Evolutionary conservation across 768 basidiomycete species (phyloP), one percentile per base, ranked within the genome.

Genomic region (Auriscalpium microsporum): DNA sequence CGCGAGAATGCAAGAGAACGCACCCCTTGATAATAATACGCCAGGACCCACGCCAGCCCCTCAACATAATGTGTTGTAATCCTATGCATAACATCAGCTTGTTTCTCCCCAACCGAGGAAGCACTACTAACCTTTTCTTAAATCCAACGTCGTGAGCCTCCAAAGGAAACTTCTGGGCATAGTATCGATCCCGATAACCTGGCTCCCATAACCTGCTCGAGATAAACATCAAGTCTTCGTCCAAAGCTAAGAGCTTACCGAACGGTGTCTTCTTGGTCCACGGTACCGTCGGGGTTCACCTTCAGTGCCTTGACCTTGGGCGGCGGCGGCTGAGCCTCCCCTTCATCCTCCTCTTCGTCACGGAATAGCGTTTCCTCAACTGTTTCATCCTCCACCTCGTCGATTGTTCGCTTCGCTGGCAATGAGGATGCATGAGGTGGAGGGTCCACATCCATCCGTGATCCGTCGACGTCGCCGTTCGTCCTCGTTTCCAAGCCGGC

Each of bases 11-110:
- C 28, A 28, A 42, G 50, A 17, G 52, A 37, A 71, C 83, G 58
- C 69, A 96, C 94, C 64, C 96, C 96, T 78, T 98, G 95, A 67
- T 98, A 99, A 67, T 99, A 98, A 70, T 99, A 99, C 57, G 87
- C 84, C 57, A 99, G 71, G 2, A 99, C 96, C 96, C 96, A 98
- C 38, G 84, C 83, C 49, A 99, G 75, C 33, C 96, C 96, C 71
- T 99, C 94, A 46, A 97, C 77, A 68, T 99, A 99, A n/a, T 74
- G 70, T 61, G 78, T 80, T 2, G 90, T 86, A 56, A 98, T 62
- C 59, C 93, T 97, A 62, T 1, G 49, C 49, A 60, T 47, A 19
- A 4, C 13, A 33, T 37, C 7, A 11, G 37, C 36, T 23, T 34
- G 40, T 35, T 54, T 17, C 35, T 21, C 33, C 11, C 13, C 9